phyloP scores from a whole-genome alignment of 2,329 filamentous ascomycete species.

The Diplodia corticola region DNA sequence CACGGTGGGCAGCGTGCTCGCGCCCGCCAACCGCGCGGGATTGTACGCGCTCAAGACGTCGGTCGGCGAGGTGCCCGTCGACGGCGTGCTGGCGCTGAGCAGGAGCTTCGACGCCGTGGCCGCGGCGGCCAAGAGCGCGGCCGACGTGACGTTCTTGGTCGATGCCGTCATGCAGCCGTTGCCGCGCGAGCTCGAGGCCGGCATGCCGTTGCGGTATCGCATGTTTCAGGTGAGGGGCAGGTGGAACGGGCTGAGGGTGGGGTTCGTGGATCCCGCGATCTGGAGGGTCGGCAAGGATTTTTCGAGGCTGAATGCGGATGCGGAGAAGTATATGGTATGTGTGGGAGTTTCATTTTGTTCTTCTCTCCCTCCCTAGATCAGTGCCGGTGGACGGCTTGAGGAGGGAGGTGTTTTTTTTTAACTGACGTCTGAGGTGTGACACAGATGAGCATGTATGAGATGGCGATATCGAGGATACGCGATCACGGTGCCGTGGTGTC shows the following conservation, averaged over 20 bases:
- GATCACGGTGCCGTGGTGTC: slow-evolving; percentile 40
- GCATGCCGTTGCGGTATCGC: slow-evolving; percentile 28
- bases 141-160: slow-evolving; percentile 37
- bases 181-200: slow-evolving; percentile 29
- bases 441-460: slow-evolving; percentile 39
- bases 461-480: slow-evolving; percentile 37
- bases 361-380: not conserved
- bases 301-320: slow-evolving; percentile 38
- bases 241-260: slow-evolving; percentile 36
- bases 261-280: slow-evolving; percentile 39
- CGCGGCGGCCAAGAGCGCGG: slow-evolving; percentile 40
- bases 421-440: slow-evolving; percentile 20
- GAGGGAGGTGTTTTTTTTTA: no score
- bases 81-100: slow-evolving; percentile 38
- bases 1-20: slow-evolving; percentile 42
- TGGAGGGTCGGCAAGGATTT: slow-evolving; percentile 39
- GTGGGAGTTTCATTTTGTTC: no score
- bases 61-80: slow-evolving; percentile 38
- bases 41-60: slow-evolving; percentile 44
- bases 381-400: not conserved
- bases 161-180: slow-evolving; percentile 38
- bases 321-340: slow-evolving; percentile 41
- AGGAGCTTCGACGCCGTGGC: slow-evolving; percentile 38
- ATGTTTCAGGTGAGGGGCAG: slow-evolving; percentile 37
- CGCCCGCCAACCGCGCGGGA: slow-evolving; percentile 42